Conservation (phyloP, 805 yeast genomes). For the Myxozyma geophila region DNA sequence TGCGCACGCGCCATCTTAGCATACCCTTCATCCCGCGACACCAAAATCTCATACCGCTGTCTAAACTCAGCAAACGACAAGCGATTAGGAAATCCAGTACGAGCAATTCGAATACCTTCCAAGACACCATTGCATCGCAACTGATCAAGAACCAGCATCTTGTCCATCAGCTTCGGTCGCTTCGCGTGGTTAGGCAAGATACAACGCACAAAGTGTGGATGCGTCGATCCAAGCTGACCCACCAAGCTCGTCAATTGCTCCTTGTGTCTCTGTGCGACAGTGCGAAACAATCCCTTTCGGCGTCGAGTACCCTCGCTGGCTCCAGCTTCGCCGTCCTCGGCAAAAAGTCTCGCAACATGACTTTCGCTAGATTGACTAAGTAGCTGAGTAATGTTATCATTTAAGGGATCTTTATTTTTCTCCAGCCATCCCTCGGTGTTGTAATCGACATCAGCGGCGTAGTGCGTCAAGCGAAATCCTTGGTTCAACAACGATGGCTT, state of each 20-base stretch:
- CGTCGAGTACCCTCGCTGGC: conserved; percentile 37
- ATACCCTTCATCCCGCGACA: conserved; percentile 48
- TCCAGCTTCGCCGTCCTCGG: conserved; percentile 40
- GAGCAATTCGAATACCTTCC: conserved; percentile 95
- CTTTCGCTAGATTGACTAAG: conserved; percentile 60
- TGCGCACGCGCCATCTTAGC: conserved; percentile 3
- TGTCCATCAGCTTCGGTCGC: conserved; percentile 71
- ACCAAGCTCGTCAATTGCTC: conserved; percentile 77
- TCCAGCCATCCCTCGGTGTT: conserved; percentile 90
- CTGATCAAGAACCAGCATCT: conserved; percentile 79
- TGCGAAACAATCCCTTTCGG: conserved; percentile 58
- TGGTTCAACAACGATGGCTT: conserved; percentile 71
- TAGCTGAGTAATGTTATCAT: conserved; percentile 69
- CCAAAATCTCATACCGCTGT: conserved; percentile 72
- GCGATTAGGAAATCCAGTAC: conserved; percentile 96
- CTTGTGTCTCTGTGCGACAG: conserved; percentile 87
- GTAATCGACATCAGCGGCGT: conserved; percentile 97
- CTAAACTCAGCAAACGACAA: conserved; percentile 81
- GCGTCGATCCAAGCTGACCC: conserved; percentile 74
- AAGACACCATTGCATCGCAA: conserved; percentile 95
- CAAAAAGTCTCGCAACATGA: conserved; percentile 63
- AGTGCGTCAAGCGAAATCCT: conserved; percentile 86
- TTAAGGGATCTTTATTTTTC: conserved; percentile 91
- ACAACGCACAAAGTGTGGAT: conserved; percentile 97
- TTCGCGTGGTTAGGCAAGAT: conserved; percentile 86